A percentile compares a stretch with the other conserved stretches of the same genome.
Conservation (phyloP, 1,284 basidiomycete species). For the Leucoagaricus sp. region DNA sequence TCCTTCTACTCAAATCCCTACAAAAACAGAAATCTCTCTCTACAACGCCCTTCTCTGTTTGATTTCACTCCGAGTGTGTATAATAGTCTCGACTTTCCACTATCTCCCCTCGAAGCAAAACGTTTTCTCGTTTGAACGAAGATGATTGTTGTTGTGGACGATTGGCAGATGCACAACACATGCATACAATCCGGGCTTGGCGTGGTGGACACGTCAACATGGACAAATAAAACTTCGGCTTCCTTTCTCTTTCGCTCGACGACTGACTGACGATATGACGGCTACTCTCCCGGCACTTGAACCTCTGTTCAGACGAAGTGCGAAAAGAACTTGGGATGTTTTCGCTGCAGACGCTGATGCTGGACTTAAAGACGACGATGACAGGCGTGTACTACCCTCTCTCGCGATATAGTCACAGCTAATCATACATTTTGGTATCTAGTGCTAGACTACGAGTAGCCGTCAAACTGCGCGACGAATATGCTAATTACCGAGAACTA, state of each 20-base stretch:
- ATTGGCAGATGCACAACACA: not conserved
- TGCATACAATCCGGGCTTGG: not conserved
- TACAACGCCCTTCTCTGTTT: not conserved
- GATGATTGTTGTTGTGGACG: no score
- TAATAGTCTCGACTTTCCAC: no score
- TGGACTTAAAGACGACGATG: constrained; percentile 64
- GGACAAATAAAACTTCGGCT: constrained; percentile 8
- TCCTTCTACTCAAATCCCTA: constrained; percentile 13
- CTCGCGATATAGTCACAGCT: not conserved
- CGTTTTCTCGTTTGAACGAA: no score
- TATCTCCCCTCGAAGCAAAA: no score
- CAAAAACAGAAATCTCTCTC: constrained; percentile 23
- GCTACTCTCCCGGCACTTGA: constrained; percentile 68
- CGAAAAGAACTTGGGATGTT: constrained; percentile 68
- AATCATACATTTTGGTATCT: not conserved
- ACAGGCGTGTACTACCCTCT: constrained; percentile 48
- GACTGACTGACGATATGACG: constrained; percentile 28
- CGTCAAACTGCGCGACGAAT: constrained; percentile 85
- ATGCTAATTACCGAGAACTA: constrained; percentile 83
- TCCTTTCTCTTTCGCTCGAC: not conserved
- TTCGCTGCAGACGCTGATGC: constrained; percentile 69
- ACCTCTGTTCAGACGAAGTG: constrained; percentile 57
- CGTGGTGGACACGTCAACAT: constrained; percentile 11
- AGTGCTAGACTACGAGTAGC: constrained; percentile 69
- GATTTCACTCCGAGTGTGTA: not conserved